Evolutionary conservation across 140 eudicot species (phyloP).

Genomic region (Eryngium alpinum): DNA sequence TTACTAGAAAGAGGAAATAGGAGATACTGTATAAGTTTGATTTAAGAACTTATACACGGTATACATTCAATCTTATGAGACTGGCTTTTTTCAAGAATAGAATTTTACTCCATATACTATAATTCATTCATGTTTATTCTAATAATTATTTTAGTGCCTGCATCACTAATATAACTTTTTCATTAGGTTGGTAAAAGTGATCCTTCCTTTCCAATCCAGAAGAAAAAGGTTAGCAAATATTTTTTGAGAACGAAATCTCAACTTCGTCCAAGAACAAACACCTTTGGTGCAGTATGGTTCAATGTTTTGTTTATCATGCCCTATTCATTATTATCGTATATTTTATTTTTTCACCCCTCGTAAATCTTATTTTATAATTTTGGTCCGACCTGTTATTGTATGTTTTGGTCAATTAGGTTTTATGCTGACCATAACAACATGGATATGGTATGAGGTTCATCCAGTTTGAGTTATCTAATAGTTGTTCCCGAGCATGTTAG

Average conservation of each 20-base stretch:
- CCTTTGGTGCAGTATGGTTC: conserved; percentile 91
- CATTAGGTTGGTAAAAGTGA: conserved; percentile 80
- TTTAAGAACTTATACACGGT: neutral
- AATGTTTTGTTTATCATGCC: conserved; percentile 6
- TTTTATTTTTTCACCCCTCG: neutral
- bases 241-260: conserved; percentile 93
- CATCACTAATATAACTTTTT: conserved; percentile 12
- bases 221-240: conserved; percentile 83
- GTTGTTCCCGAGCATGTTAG: neutral
- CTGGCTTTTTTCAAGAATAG: neutral
- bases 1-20: neutral
- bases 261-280: conserved; percentile 97
- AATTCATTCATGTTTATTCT: neutral
- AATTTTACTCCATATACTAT: neutral
- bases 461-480: neutral
- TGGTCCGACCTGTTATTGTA: neutral
- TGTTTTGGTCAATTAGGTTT: neutral
- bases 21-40: neutral
- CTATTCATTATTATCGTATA: neutral
- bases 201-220: conserved; percentile 84
- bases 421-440: neutral
- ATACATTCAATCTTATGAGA: neutral
- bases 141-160: neutral
- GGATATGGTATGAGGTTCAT: neutral
- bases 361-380: neutral